Evolutionary conservation across 345 rosid species (phyloP).

Genomic region (Salix caprea): DNA sequence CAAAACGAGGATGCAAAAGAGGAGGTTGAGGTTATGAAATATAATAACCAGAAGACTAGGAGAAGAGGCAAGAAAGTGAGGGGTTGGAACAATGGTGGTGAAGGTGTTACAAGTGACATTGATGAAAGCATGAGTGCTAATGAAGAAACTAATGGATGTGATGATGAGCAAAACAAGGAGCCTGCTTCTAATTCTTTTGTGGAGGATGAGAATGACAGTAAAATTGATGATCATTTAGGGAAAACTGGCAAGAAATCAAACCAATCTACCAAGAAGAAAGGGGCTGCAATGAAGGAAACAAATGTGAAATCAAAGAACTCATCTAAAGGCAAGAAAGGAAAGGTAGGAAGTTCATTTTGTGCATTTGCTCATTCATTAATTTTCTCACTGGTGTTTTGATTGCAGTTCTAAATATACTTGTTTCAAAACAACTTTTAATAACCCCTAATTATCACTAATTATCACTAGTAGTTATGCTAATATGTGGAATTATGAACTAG

Average conservation of each 20-base stretch:
- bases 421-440: not conserved
- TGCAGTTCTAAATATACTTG: not conserved
- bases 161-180: slow-evolving; percentile 21
- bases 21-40: slow-evolving; percentile 25
- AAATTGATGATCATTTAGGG: slow-evolving; percentile 30
- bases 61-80: slow-evolving; percentile 47
- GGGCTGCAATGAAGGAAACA: slow-evolving; percentile 35
- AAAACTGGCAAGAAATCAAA: slow-evolving; percentile 22
- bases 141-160: slow-evolving; percentile 27
- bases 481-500: not conserved
- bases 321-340: slow-evolving; percentile 73
- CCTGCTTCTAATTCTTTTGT: slow-evolving; percentile 22
- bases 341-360: slow-evolving; percentile 37
- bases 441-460: not conserved
- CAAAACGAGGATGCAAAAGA: slow-evolving; percentile 32
- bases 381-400: not conserved
- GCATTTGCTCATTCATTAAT: not conserved
- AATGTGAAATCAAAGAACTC: slow-evolving; percentile 47
- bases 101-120: slow-evolving; percentile 24
- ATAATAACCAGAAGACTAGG: slow-evolving; percentile 41
- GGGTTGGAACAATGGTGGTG: slow-evolving; percentile 31
- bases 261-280: slow-evolving; percentile 34
- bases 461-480: not conserved
- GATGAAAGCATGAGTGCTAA: slow-evolving; percentile 21
- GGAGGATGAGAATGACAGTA: slow-evolving; percentile 25